Evolutionary conservation across 495 filamentous ascomycete species (phyloP).

Genomic region (Pseudoneurospora amorphoporcata): DNA sequence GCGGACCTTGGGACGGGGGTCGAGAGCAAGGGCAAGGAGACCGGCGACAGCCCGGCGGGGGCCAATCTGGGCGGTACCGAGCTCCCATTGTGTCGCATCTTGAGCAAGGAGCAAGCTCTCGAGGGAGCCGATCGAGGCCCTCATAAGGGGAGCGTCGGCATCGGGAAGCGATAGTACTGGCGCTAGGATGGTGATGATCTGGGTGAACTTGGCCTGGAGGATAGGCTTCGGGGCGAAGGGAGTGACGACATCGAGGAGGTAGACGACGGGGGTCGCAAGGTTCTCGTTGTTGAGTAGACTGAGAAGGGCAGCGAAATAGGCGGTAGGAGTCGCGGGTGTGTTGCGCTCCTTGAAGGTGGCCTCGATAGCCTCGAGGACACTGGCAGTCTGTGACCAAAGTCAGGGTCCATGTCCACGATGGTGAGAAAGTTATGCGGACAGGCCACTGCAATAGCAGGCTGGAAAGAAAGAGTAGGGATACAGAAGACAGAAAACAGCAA

Average conservation of each 20-base stretch:
- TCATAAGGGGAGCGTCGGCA: constrained; percentile 77
- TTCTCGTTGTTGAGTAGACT: constrained; percentile 83
- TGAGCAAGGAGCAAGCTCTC: constrained; percentile 82
- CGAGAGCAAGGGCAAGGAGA: constrained; percentile 71
- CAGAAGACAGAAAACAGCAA: neutral
- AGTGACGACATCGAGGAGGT: constrained; percentile 86
- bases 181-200: constrained; percentile 79
- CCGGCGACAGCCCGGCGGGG: constrained; percentile 83
- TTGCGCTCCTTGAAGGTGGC: constrained; percentile 82
- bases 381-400: constrained; percentile 52
- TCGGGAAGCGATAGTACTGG: constrained; percentile 70
- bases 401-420: neutral
- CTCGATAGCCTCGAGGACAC: constrained; percentile 84
- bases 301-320: constrained; percentile 93
- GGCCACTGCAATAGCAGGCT: neutral
- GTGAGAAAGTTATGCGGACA: constrained; percentile 1
- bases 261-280: constrained; percentile 78
- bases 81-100: constrained; percentile 76
- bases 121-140: constrained; percentile 84
- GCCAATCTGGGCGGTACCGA: constrained; percentile 70
- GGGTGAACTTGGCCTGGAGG: constrained; percentile 82
- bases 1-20: constrained; percentile 87
- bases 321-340: constrained; percentile 70
- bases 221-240: constrained; percentile 73
- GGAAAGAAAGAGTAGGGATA: neutral